Evolutionary conservation across 805 yeast species (phyloP), one percentile per base, ranked within the genome.

Genomic region (Lipomyces spencermartinsiae): DNA sequence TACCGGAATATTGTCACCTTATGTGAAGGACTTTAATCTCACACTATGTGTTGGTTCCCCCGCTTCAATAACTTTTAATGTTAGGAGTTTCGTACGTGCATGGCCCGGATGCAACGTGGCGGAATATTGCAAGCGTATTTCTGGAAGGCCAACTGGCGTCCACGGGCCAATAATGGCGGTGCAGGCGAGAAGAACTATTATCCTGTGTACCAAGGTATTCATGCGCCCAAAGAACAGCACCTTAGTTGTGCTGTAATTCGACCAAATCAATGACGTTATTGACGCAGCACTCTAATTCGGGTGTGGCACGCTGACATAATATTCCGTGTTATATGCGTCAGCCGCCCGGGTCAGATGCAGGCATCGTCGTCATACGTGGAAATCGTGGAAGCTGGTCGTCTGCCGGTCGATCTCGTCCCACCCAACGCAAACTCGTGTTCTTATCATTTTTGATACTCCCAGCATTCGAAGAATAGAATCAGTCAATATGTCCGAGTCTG

Each of bases 401-500:
- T 43, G 49, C 49, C 49, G 8, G 49, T 43, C 16, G 49, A 43
- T 43, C 49, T 19, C 4, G n/a, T 43, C 49, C 49, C 49, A 16
- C 22, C 16, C 16, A 8, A 16, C 22, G 22, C 16, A 43, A 43
- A 8, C 49, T 25, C 29, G 29, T 25, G 29, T 25, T 25, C 29
- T 25, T 25, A 43, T 43, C 49, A 19, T 16, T 43, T 43, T 43
- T 43, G 49, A 43, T n/a, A 43, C 8, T 43, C 19, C 19, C 49
- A 43, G 43, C 43, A 37, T 37, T 37, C 2, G 16, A 43, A 43
- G 49, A 16, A 6, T 43, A 43, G 49, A 43, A 43, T 43, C 49
- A 43, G 49, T 43, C 49, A 43, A 43, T 43, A 43, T 43, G 49
- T 43, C 49, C 22, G 49, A 43, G 22, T 43, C 49, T 43, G 22